These are phyloP conservation scores for Backusella tuberculispora DNA, from an alignment of 192 early-diverging fungal genomes.

Conservation along the genomic window DNA sequence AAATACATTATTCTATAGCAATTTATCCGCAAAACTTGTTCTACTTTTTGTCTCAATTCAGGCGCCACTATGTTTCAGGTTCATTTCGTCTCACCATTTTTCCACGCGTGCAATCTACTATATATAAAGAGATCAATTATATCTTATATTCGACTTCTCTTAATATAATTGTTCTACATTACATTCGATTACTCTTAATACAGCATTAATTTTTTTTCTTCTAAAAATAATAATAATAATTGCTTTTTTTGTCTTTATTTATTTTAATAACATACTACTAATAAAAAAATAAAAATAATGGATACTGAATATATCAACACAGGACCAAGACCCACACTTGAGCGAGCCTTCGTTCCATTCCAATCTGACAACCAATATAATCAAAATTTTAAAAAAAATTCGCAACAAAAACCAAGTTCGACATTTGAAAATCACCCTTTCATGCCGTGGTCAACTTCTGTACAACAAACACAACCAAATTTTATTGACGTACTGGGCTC, in stretches of 20 bases:
- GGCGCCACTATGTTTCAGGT: constrained; percentile 22
- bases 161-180: not conserved
- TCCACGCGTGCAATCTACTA: not conserved
- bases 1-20: not conserved
- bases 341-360: not conserved
- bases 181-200: not conserved
- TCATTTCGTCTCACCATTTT: constrained; percentile 26
- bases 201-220: not conserved
- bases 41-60: constrained; percentile 20
- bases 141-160: not conserved
- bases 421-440: not conserved
- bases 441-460: not conserved
- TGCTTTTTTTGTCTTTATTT: not conserved
- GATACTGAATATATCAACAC: not conserved
- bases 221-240: not conserved
- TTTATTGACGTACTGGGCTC: not conserved
- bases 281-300: not conserved
- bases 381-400: not conserved
- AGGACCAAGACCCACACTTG: not conserved
- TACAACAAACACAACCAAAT: not conserved
- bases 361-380: not conserved
- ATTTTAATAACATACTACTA: not conserved
- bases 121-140: not conserved
- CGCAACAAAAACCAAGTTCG: not conserved
- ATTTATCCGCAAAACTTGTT: constrained; percentile 8